Evolutionary conservation across 768 basidiomycete genomes (phyloP), one percentile per base, ranked within the genome.

Genomic region (Lentinula lateritia): DNA sequence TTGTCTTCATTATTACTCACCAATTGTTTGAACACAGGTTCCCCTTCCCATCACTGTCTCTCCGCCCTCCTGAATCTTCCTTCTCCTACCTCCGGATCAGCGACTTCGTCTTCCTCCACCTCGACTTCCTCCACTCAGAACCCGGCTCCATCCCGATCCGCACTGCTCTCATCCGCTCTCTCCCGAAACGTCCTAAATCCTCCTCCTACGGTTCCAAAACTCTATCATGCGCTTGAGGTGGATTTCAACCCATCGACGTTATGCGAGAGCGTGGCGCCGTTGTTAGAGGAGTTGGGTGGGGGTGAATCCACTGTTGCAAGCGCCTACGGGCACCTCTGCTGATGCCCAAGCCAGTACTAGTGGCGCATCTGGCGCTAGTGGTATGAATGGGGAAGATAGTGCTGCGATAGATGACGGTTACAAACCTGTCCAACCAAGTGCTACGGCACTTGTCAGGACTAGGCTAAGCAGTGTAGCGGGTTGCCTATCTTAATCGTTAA

Each of bases 181-280:
- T 85, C 89, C 38, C 85, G 92, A 56, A 89, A 92, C 71, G 88
- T 90, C 52, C 84, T 98, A 64, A 89, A 86, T 68, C 83, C 89
- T 0, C 90, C 94, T 0, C 73, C 80, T 23, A 74, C 82, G 3
- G 82, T 98, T 70, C 89, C 88, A 70, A 76, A 83, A 23, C 82
- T 98, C 20, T 96, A 96, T 80, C 83, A 85, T 68, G 84, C 94
- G 54, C 87, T 99, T 65, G 94, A 97, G 75, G 89, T 90, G 45
- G 89, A 92, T 6, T 96, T 98, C 68, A 93, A 98, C 71, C 96
- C 96, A 0, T 83, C 96, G 64, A 88, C 86, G 0, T 88, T 97
- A 62, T 93, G 92, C 71, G 71, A 82, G 5, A 81, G 83, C 63
- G 86, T 93, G 46, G 86, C 91, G 3, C 92, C 94, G 9, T 79